Conservation (phyloP, 139 green algal genomes). For the Chlamydomonas sp. region DNA sequence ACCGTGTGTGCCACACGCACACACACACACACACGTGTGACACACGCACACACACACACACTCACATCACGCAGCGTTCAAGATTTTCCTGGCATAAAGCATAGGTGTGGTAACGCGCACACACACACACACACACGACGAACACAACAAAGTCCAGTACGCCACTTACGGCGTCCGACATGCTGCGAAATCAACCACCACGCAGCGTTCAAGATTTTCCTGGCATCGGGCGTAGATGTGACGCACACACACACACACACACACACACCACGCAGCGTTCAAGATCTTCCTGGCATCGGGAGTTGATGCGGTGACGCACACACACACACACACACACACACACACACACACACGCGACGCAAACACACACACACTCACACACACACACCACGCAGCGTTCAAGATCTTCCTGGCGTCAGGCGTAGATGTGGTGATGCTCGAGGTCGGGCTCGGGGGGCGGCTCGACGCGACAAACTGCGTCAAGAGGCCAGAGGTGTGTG, state of each 20-base stretch:
- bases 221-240: slow-evolving; percentile 58
- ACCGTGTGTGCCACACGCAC: no score
- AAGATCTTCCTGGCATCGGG: background rate
- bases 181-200: no score
- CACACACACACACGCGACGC: background rate
- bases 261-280: background rate
- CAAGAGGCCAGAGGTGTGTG: slow-evolving; percentile 11
- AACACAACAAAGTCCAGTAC: background rate
- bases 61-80: background rate
- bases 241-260: no score
- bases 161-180: no score
- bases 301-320: background rate
- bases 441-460: slow-evolving; percentile 88
- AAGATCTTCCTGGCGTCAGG: slow-evolving; percentile 18
- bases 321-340: background rate
- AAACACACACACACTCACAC: no score
- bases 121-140: background rate
- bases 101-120: background rate
- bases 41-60: no score
- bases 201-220: slow-evolving; percentile 20
- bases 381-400: slow-evolving; percentile 15
- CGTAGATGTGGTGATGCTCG: slow-evolving; percentile 85
- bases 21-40: no score
- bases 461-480: slow-evolving; percentile 91
- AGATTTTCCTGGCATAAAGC: background rate